phyloP scores from a whole-genome alignment of 129 eudicot genomes.

The Lonicera japonica region DNA sequence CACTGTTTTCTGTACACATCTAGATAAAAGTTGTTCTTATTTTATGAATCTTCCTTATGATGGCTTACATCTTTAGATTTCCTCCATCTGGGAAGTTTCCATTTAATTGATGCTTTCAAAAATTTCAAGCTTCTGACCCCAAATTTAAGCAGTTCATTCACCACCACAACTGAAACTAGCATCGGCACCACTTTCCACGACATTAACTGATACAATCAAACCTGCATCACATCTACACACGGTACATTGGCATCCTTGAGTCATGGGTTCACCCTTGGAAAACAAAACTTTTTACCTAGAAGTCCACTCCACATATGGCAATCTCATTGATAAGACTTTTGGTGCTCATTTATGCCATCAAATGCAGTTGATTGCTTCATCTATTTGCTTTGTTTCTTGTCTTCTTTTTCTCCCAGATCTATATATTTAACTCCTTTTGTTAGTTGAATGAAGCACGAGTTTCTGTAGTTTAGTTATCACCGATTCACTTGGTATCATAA shows the following conservation, averaged over 20 bases:
- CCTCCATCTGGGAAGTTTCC: not conserved
- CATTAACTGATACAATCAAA: not conserved
- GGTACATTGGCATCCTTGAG: not conserved
- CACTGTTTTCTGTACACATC: slow-evolving; percentile 12
- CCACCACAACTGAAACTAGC: not conserved
- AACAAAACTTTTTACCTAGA: no score
- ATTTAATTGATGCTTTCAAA: not conserved
- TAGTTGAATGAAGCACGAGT: no score
- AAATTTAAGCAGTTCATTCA: not conserved
- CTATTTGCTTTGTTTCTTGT: no score
- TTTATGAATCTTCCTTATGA: slow-evolving; percentile 5
- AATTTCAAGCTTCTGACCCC: not conserved
- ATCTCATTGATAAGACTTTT: not conserved
- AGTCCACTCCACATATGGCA: not conserved
- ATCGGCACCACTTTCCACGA: not conserved
- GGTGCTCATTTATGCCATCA: no score
- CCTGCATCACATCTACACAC: no score
- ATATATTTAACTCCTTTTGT: no score
- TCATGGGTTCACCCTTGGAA: not conserved
- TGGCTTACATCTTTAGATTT: not conserved
- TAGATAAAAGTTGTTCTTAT: slow-evolving; percentile 7
- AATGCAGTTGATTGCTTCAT: no score
- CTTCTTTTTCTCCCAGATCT: no score
- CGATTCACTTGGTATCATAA: no score
- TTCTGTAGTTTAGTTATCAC: no score